Evolutionary conservation across 495 filamentous ascomycete genomes (phyloP).

Genomic region (Sphaerosporella brunnea): DNA sequence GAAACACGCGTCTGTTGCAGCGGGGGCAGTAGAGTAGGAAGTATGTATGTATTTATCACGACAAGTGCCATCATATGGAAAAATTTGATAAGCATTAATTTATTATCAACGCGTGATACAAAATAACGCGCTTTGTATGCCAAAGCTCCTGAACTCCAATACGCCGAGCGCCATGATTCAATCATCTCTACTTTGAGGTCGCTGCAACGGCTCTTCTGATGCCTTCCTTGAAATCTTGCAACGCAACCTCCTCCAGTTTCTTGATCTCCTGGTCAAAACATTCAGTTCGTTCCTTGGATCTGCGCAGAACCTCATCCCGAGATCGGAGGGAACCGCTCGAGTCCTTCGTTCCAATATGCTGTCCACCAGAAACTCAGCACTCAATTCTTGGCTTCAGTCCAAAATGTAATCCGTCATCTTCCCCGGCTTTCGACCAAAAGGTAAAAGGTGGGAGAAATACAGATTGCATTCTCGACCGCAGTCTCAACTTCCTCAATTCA

Average conservation of each 20-base stretch:
- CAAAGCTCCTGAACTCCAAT: no score
- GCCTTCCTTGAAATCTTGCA: slow-evolving; percentile 19
- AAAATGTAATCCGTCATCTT: no score
- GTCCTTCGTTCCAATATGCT: slow-evolving; percentile 1
- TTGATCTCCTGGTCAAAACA: slow-evolving; percentile 21
- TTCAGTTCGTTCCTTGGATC: slow-evolving; percentile 12
- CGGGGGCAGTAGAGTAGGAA: no score
- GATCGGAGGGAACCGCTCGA: background rate
- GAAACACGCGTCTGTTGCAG: no score
- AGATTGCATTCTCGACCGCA: slow-evolving; percentile 14
- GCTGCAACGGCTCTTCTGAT: slow-evolving; percentile 15
- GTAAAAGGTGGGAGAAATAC: slow-evolving; percentile 10
- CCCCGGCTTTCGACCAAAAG: no score
- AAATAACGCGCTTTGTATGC: no score
- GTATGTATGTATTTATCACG: no score
- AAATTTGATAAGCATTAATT: no score
- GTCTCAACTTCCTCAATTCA: slow-evolving; percentile 13
- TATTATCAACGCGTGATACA: no score
- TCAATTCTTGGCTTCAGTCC: background rate
- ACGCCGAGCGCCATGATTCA: no score
- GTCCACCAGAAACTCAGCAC: background rate
- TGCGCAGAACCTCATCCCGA: slow-evolving; percentile 3
- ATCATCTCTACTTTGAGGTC: slow-evolving; percentile 1
- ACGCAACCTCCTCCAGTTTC: slow-evolving; percentile 16
- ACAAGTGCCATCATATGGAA: no score